These are phyloP conservation scores for Colletotrichum shisoi DNA, from an alignment of 2,329 filamentous ascomycete species.

Conservation along the genomic window DNA sequence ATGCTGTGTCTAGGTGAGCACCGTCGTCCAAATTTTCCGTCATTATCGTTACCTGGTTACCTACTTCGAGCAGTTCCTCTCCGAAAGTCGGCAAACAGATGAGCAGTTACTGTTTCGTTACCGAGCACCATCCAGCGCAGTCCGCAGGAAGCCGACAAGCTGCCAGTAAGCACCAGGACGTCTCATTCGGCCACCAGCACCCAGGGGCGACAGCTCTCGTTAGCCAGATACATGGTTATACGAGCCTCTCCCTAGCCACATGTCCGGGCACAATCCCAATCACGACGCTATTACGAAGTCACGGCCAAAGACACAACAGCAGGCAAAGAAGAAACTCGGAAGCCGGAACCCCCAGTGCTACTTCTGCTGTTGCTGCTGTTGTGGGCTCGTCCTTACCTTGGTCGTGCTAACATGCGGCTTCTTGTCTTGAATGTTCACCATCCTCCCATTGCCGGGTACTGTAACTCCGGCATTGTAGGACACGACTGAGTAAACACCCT, in stretches of 20 bases:
- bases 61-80: not conserved
- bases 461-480: not conserved
- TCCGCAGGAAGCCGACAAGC: not conserved
- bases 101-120: not conserved
- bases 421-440: not conserved
- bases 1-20: not conserved
- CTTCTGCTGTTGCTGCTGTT: constrained; percentile 27
- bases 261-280: not conserved
- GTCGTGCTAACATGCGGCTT: not conserved
- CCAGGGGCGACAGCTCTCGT: not conserved
- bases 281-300: not conserved
- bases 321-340: not conserved
- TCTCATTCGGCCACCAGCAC: too few relatives aligned
- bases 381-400: constrained; percentile 9
- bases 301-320: not conserved
- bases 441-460: not conserved
- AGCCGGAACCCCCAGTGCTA: not conserved
- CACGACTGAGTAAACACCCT: too few relatives aligned
- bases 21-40: not conserved
- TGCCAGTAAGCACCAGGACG: not conserved
- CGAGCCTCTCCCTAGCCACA: not conserved
- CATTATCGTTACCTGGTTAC: not conserved
- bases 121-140: not conserved
- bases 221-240: too few relatives aligned
- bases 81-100: not conserved